Evolutionary conservation across 805 yeast species (phyloP).

Genomic region (Jamesozyma lodderae): DNA sequence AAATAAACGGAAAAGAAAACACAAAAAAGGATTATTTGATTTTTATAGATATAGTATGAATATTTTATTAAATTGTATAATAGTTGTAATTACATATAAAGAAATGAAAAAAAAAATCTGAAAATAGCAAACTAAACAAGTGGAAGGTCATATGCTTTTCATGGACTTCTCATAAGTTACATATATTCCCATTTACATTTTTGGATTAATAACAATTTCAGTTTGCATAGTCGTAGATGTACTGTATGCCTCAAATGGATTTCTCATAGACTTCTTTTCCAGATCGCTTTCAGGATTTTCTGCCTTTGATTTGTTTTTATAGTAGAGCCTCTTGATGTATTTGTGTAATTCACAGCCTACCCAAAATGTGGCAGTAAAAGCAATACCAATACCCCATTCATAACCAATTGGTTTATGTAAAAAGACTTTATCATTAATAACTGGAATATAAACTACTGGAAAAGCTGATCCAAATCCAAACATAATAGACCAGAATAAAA

Average conservation of each 20-base stretch:
- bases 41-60: too few species aligned
- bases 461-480: constrained; percentile 62
- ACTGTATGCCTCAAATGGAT: constrained; percentile 51
- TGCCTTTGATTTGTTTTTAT: constrained; percentile 34
- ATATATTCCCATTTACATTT: constrained; percentile 2
- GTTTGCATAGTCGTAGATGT: constrained; percentile 41
- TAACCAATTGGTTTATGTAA: constrained; percentile 60
- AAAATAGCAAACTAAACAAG: too few species aligned
- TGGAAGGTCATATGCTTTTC: too few species aligned
- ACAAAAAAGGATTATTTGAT: too few species aligned
- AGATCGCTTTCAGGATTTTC: constrained; percentile 56
- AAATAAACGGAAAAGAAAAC: too few species aligned
- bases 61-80: too few species aligned
- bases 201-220: constrained; percentile 11
- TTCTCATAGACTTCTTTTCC: constrained; percentile 38
- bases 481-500: constrained; percentile 73
- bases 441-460: constrained; percentile 83
- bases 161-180: too few species aligned
- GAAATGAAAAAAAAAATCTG: too few species aligned
- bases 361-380: constrained; percentile 48
- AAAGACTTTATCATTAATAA: constrained; percentile 70
- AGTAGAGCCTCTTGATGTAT: constrained; percentile 50
- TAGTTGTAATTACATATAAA: too few species aligned
- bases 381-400: constrained; percentile 76
- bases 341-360: constrained; percentile 60